Conservation (phyloP, 352 stramenopile genomes). For the Pythium dissotocum region DNA sequence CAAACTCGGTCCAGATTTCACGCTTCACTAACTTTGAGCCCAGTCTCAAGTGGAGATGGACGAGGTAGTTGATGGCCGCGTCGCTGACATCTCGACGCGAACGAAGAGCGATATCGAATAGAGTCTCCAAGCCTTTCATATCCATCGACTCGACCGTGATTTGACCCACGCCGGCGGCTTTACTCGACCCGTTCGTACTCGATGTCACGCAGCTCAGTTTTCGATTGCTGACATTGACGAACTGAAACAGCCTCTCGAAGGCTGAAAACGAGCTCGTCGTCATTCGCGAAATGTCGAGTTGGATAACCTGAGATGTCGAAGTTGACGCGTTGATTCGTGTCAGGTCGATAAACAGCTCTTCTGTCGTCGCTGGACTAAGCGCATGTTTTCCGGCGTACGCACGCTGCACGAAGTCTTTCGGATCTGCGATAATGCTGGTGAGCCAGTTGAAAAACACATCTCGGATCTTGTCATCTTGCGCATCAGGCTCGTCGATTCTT, state of each 20-base stretch:
- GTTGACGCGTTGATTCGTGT: background rate
- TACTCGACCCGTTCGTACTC: background rate
- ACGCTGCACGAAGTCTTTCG: slow-evolving; percentile 71
- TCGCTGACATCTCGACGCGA: slow-evolving; percentile 20
- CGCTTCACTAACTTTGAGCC: slow-evolving; percentile 30
- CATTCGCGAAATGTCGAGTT: slow-evolving; percentile 21
- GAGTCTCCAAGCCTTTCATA: slow-evolving; percentile 30
- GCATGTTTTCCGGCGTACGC: slow-evolving; percentile 62
- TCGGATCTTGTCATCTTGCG: background rate
- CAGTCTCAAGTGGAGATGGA: slow-evolving; percentile 28
- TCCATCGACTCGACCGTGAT: slow-evolving; percentile 34
- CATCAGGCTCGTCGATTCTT: background rate
- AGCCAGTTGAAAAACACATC: slow-evolving; percentile 83
- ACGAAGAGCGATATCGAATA: slow-evolving; percentile 28
- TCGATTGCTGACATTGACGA: slow-evolving; percentile 31
- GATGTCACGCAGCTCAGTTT: slow-evolving; percentile 20
- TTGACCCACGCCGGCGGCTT: background rate
- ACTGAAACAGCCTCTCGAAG: slow-evolving; percentile 39
- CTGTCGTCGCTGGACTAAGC: slow-evolving; percentile 34
- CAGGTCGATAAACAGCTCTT: slow-evolving; percentile 32
- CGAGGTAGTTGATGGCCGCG: slow-evolving; percentile 27
- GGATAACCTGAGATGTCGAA: slow-evolving; percentile 15
- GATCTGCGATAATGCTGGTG: slow-evolving; percentile 57
- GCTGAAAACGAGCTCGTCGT: slow-evolving; percentile 26
- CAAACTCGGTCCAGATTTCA: slow-evolving; percentile 32